phyloP scores from a whole-genome alignment of 2,329 filamentous ascomycete genomes.

The Trichophyton benhamiae region DNA sequence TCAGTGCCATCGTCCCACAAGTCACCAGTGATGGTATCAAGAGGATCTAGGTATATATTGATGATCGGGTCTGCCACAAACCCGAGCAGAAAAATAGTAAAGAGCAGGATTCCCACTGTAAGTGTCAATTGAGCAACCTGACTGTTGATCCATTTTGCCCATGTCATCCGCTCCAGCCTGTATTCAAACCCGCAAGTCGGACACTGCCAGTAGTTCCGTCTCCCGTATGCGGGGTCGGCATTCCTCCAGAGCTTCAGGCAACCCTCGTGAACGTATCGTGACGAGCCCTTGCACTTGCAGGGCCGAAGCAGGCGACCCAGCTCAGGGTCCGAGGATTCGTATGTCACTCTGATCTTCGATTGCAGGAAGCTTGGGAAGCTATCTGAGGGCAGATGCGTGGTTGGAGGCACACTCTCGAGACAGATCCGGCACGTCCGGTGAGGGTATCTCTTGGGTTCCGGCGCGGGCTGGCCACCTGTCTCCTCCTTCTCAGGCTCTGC shows the following conservation, averaged over 20 bases:
- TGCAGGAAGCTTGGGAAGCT: conserved; percentile 46
- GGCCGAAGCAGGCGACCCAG: conserved; percentile 72
- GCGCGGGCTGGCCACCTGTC: conserved; percentile 17
- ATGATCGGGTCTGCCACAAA: conserved; percentile 90
- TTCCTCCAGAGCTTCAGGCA: conserved; percentile 76
- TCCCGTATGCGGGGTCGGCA: conserved; percentile 51
- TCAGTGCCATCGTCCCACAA: conserved; percentile 29
- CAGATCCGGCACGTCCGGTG: conserved; percentile 80
- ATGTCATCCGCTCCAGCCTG: conserved; percentile 61
- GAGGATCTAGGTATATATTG: conserved; percentile 72
- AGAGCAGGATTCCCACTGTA: conserved; percentile 58
- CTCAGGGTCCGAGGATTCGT: conserved; percentile 61
- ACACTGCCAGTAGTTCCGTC: conserved; percentile 71
- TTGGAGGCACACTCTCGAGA: conserved; percentile 56
- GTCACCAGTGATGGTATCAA: conserved; percentile 43
- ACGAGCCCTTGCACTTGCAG: conserved; percentile 85
- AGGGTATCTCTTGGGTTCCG: conserved; percentile 43
- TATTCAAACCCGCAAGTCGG: conserved; percentile 81
- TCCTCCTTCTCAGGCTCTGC: conserved; percentile 11
- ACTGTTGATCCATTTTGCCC: conserved; percentile 58
- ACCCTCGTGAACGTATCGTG: conserved; percentile 86
- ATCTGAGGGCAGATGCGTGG: conserved; percentile 44
- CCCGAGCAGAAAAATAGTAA: conserved; percentile 68
- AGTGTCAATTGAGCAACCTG: conserved; percentile 54
- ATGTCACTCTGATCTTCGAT: conserved; percentile 47